phyloP scores from a whole-genome alignment of 1,139 yeast genomes.

The Pichia sp. region DNA sequence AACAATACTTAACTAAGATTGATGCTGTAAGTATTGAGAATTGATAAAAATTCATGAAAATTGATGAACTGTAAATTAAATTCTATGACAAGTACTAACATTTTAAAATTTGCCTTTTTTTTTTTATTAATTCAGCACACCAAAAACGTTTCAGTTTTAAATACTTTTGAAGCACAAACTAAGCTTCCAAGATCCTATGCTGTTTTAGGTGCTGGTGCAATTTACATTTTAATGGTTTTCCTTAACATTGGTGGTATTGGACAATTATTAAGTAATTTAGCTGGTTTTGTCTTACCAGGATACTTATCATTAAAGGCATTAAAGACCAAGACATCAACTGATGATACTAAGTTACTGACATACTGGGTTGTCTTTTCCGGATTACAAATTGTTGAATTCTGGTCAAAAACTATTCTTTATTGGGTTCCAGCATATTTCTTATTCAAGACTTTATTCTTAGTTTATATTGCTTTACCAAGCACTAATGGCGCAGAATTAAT shows the following conservation, averaged over 20 bases:
- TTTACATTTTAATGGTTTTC: constrained; percentile 73
- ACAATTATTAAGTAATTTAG: constrained; percentile 84
- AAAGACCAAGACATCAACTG: constrained; percentile 59
- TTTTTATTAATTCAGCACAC: constrained; percentile 21
- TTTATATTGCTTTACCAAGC: constrained; percentile 83
- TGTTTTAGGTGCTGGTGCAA: constrained; percentile 54
- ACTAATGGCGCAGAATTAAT: constrained; percentile 79
- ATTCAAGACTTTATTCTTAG: constrained; percentile 80
- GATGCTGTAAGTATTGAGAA: constrained; percentile 9
- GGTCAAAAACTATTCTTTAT: constrained; percentile 88
- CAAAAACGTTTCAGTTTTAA: constrained; percentile 32
- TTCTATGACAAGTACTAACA: neutral
- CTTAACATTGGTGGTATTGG: constrained; percentile 92
- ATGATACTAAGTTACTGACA: constrained; percentile 81
- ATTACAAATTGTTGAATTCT: constrained; percentile 86
- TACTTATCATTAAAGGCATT: constrained; percentile 83
- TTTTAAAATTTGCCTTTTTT: neutral
- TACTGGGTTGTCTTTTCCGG: constrained; percentile 93
- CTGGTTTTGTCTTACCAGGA: constrained; percentile 87
- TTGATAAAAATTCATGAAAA: too few relatives aligned
- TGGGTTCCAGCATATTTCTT: constrained; percentile 97
- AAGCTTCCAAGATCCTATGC: constrained; percentile 88
- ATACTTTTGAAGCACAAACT: constrained; percentile 55
- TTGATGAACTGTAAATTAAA: neutral
- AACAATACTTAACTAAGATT: constrained; percentile 20